Evolutionary conservation across 176 grass and related monocot species (phyloP).

Genomic region (Raddia distichophylla): DNA sequence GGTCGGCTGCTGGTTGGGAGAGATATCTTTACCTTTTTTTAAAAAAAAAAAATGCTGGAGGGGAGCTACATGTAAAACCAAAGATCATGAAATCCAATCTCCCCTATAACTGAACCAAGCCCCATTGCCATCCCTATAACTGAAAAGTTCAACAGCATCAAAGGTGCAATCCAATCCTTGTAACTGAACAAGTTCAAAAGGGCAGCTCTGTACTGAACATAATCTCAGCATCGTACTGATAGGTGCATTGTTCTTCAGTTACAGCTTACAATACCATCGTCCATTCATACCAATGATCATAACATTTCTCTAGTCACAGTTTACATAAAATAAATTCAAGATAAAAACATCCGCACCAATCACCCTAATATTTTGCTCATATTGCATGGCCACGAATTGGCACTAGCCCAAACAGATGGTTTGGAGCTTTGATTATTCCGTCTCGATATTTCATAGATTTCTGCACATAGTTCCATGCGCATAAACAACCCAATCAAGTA

Average conservation of each 20-base stretch:
- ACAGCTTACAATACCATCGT: no score
- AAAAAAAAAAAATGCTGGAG: no score
- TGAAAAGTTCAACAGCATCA: no score
- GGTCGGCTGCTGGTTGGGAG: no score
- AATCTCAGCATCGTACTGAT: neutral
- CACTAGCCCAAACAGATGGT: neutral
- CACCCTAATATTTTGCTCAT: conserved; percentile 4
- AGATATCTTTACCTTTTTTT: no score
- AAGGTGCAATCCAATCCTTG: no score
- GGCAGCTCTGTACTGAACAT: neutral
- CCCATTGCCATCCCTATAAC: no score
- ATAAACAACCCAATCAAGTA: neutral
- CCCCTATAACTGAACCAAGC: no score
- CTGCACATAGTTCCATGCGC: neutral
- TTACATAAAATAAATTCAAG: conserved; percentile 19
- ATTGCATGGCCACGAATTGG: neutral
- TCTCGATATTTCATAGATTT: neutral
- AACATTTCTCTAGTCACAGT: neutral
- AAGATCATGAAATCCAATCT: no score
- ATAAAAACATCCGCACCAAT: neutral
- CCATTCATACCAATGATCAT: no score
- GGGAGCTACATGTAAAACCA: no score
- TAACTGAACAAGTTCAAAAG: no score
- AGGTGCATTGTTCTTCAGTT: neutral
- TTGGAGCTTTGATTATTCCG: neutral